Evolutionary conservation across 2,329 filamentous ascomycete species (phyloP), one percentile per base, ranked within the genome.

Genomic region (Fusarium pseudonygamai): DNA sequence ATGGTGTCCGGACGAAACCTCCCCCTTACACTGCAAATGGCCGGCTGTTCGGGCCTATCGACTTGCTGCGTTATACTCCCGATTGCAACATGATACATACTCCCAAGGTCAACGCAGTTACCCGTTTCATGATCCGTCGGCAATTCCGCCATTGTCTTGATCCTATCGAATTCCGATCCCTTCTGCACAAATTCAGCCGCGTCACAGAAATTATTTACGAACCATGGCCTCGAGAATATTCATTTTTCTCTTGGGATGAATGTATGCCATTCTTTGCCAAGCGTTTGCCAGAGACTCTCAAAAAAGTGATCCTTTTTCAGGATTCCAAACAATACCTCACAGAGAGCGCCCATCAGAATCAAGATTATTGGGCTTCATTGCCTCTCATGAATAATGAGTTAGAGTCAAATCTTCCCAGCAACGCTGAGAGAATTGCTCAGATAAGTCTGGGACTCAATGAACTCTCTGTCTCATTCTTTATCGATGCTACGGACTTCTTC

Each of bases 81-180:
- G 3, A 18, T 60, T 30, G 26, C 55, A 9, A 43, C n/a, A 3
- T 16, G 2, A 10, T 5, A 24, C 6, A 11, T 16, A 24, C 36
- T 37, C 62, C 57, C 14, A 2, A 9, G 3, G 26, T 22, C 15
- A 12, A 28, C 15, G 30, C 30, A 52, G 24, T 67, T 11, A 67
- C 64, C 10, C 4, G 64, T 28, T n/a, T 67, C 0, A 42, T 67
- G 46, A 61, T 67, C 4, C 64, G 53, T 32, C 64, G 64, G 4
- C 64, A 67, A 61, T 53, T 60, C n/a, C 62, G 34, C 6, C 52
- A 49, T 40, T 20, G 1, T 14, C 7, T 67, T 34, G 0, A 39
- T 1, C 15, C 58, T 24, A 2, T 2, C 15, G 36, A 12, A 6
- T 47, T 62, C 4, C n/a, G 7, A 28, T 7, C 8, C 5, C 6